Conservation (phyloP, 345 rosid genomes). For the Rhodamnia rubescens region DNA sequence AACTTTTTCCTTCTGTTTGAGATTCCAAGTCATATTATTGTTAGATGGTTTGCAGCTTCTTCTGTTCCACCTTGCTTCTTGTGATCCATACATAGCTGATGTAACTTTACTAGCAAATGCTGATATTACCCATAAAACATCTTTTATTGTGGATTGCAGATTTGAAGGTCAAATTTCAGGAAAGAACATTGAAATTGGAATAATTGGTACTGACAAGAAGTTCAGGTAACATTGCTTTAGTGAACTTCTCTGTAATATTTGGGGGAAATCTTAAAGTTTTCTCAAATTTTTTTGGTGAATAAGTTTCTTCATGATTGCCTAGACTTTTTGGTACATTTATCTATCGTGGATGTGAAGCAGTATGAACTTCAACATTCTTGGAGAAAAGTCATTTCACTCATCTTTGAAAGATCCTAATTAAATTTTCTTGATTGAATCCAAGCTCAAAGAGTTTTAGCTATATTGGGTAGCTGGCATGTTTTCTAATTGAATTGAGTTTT, state of each 20-base stretch:
- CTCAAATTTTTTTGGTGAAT: not conserved
- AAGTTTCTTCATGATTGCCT: not conserved
- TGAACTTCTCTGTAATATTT: not conserved
- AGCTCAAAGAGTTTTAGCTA: not conserved
- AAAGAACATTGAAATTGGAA: constrained; percentile 85
- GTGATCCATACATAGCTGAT: not conserved
- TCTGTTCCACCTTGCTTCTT: not conserved
- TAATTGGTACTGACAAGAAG: constrained; percentile 62
- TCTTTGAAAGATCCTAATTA: not conserved
- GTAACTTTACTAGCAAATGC: not conserved
- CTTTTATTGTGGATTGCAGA: constrained; percentile 24
- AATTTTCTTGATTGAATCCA: not conserved
- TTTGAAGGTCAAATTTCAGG: constrained; percentile 89
- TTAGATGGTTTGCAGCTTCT: not conserved
- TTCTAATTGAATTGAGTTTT: not conserved
- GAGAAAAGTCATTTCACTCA: not conserved
- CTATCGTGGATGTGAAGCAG: not conserved
- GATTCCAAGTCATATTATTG: not conserved
- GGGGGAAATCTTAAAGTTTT: not conserved
- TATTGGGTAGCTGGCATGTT: not conserved
- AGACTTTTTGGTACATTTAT: not conserved
- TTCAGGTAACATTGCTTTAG: constrained; percentile 36
- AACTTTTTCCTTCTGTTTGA: not conserved
- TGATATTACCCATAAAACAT: not conserved
- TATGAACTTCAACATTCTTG: not conserved